phyloP scores from a whole-genome alignment of 2,329 filamentous ascomycete species.

The Neopestalotiopsis sp. region DNA sequence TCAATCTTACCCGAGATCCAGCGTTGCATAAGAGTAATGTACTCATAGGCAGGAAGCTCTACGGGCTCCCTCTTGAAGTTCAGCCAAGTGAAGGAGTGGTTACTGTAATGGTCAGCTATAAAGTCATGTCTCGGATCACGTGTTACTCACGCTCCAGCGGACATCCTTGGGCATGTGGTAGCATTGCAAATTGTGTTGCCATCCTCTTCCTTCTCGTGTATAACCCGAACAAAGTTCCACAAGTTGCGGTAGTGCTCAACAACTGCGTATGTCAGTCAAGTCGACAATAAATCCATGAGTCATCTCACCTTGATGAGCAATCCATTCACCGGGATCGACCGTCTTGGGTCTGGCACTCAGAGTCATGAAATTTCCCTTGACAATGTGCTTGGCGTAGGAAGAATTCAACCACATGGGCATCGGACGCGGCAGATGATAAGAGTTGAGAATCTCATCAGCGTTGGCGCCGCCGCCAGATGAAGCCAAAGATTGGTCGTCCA shows the following conservation, averaged over 20 bases:
- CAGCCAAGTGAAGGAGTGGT: conserved; percentile 96
- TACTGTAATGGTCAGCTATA: conserved; percentile 49
- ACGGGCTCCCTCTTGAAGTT: conserved; percentile 87
- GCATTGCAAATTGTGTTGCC: conserved; percentile 83
- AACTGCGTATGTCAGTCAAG: conserved; percentile 57
- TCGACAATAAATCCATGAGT: conserved; percentile 25
- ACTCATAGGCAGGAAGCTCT: conserved; percentile 89
- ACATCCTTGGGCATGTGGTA: conserved; percentile 87
- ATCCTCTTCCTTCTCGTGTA: conserved; percentile 84
- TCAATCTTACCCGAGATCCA: conserved; percentile 98
- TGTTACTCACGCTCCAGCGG: conserved; percentile 81
- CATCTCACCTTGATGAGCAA: conserved; percentile 83
- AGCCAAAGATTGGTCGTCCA: conserved; percentile 61
- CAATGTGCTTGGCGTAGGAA: conserved; percentile 81
- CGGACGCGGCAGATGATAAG: conserved; percentile 69
- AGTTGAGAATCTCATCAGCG: conserved; percentile 61
- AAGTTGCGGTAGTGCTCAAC: conserved; percentile 92
- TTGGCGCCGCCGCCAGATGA: conserved; percentile 45
- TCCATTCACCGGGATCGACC: conserved; percentile 93
- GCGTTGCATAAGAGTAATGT: conserved; percentile 94
- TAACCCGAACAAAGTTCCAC: conserved; percentile 86
- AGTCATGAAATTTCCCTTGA: conserved; percentile 98
- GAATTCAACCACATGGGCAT: conserved; percentile 78
- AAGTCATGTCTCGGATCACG: background rate
- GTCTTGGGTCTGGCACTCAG: conserved; percentile 91